These are phyloP conservation scores for Medicago arabica DNA, from an alignment of 306 rosid genomes.

Conservation along the genomic window DNA sequence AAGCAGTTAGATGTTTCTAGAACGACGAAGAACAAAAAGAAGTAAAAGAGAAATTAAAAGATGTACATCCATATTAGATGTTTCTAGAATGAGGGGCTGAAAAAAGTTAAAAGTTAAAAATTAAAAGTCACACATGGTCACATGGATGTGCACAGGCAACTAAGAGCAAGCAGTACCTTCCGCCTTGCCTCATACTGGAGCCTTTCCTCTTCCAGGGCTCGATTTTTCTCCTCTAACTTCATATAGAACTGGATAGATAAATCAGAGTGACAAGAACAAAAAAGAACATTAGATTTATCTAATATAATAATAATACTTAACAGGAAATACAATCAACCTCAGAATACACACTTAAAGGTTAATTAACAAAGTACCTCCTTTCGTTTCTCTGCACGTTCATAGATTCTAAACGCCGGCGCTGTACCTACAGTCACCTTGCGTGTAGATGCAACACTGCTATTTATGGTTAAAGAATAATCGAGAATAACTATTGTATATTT, in stretches of 20 bases:
- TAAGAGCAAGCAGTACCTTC: constrained; percentile 55
- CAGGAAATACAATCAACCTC: constrained; percentile 21
- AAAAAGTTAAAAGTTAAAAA: background rate
- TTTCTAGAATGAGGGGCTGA: background rate
- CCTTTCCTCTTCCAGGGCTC: constrained; percentile 90
- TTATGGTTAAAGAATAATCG: constrained; percentile 55
- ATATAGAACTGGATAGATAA: constrained; percentile 66
- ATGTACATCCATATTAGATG: constrained; percentile 19
- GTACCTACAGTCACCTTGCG: constrained; percentile 87
- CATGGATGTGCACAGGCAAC: constrained; percentile 15
- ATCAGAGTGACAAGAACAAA: constrained; percentile 40
- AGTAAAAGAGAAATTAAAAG: background rate
- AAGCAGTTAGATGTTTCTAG: constrained; percentile 26
- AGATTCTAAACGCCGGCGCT: constrained; percentile 77
- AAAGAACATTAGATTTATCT: constrained; percentile 35
- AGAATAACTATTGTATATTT: background rate
- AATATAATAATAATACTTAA: constrained; percentile 1
- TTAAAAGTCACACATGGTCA: background rate
- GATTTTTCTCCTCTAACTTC: constrained; percentile 90
- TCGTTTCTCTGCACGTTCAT: constrained; percentile 81
- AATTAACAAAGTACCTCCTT: constrained; percentile 72
- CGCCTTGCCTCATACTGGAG: constrained; percentile 75
- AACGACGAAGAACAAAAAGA: constrained; percentile 4
- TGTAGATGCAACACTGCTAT: constrained; percentile 67
- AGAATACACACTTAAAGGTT: constrained; percentile 33